Base-by-base conservation (phyloP, 495 filamentous ascomycete genomes). In the Aspergillus nidulans region DNA sequence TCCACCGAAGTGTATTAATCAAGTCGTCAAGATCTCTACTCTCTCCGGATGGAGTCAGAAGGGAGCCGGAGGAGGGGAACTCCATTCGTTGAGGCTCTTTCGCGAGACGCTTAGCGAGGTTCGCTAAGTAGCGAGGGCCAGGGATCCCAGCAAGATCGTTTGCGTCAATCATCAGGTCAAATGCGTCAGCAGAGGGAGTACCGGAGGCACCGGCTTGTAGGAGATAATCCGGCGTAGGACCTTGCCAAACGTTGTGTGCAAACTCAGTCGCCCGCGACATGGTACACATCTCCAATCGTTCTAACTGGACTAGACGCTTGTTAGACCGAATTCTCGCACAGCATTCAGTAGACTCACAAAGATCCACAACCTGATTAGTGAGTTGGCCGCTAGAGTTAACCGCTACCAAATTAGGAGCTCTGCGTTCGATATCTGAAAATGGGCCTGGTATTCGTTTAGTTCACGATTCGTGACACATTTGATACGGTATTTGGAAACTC, bases 211-310 rank as follows among this genome's bases (percentile, higher is more conserved):
- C 63, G 6, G 50, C 60, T 63, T 20, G 64, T 55, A 68, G 47
- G 6, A 75, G 64, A 10, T 81, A 77, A 59, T 97, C 92, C 0
- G 91, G 90, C 1, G 89, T 95, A 3, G 91, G 88, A 0, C 94
- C 94, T 43, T 96, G 76, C 85, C 86, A 98, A 19, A 97, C 89
- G 69, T 96, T 96, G 54, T 78, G 72, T 20, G 88, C 83, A 42
- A 97, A 92, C 68, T 96, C 90, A 2, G 91, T 89, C 10, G 91
- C 87, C 56, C 81, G 82, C 2, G 92, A 91, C 92, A 98, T 96
- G 52, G 78, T 77, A 68, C 85, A 89, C 94, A 98, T 98, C 67
- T 98, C 94, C 39, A 83, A 59, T 46, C 92, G 82, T 69, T 98
- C 94, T 71, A 87, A 88, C 61, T 94, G 85, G 68, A 88, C 85